Conservation (phyloP, 148 eudicot species). For the Amaranthus hypochondriacus region DNA sequence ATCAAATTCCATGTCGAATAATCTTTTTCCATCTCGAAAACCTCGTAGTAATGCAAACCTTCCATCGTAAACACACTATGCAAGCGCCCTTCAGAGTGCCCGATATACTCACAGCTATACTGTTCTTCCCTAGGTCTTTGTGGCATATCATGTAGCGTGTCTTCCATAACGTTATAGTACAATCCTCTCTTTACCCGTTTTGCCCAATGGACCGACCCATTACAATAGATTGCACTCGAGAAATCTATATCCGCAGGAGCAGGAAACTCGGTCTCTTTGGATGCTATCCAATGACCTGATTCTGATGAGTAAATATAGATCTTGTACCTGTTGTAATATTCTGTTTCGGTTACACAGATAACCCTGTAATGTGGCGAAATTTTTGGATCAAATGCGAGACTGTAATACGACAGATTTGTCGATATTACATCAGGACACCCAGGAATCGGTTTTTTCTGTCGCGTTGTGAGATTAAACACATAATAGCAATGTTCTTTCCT, state of each 20-base stretch:
- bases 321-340: background rate
- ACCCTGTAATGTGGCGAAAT: slow-evolving; percentile 19
- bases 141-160: slow-evolving; percentile 12
- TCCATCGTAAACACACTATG: slow-evolving; percentile 24
- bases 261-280: background rate
- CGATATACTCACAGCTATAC: slow-evolving; percentile 23
- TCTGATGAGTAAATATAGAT: slow-evolving; percentile 15
- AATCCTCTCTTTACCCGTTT: slow-evolving; percentile 11
- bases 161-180: slow-evolving; percentile 11
- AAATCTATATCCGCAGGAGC: slow-evolving; percentile 24
- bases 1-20: slow-evolving; percentile 15
- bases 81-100: slow-evolving; percentile 17
- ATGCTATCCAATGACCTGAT: slow-evolving; percentile 10
- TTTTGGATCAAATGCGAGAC: slow-evolving; percentile 17
- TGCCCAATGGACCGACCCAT: slow-evolving; percentile 22
- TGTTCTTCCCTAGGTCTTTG: slow-evolving; percentile 19
- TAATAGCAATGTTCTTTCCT: background rate
- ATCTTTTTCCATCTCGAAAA: slow-evolving; percentile 24
- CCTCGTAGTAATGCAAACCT: slow-evolving; percentile 17
- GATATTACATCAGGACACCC: slow-evolving; percentile 7
- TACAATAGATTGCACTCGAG: slow-evolving; percentile 7
- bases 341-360: slow-evolving; percentile 6
- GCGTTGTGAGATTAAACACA: slow-evolving; percentile 23
- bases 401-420: slow-evolving; percentile 4
- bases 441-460: slow-evolving; percentile 11